phyloP scores from a whole-genome alignment of 2,329 filamentous ascomycete species.

The Pseudogymnoascus sp. region DNA sequence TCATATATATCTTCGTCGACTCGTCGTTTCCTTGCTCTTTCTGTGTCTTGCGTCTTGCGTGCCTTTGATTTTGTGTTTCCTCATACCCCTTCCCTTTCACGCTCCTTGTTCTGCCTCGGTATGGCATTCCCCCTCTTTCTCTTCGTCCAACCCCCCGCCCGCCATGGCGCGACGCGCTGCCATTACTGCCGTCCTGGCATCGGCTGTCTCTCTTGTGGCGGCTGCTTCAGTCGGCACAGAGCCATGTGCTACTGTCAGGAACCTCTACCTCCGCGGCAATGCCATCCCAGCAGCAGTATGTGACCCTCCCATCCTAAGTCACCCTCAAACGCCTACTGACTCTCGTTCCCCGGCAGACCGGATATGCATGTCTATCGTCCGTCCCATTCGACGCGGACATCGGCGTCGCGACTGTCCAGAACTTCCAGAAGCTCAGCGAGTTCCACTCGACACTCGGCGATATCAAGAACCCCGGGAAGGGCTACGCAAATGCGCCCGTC shows the following conservation, averaged over 20 bases:
- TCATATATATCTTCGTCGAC: background rate
- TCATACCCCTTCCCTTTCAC: constrained; percentile 4
- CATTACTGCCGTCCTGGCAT: background rate
- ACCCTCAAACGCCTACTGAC: background rate
- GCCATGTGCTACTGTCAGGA: background rate
- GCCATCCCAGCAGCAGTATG: background rate
- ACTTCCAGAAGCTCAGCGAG: constrained; percentile 98
- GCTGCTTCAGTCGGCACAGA: background rate
- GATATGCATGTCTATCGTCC: constrained; percentile 94
- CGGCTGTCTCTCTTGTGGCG: background rate
- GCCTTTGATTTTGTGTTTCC: background rate
- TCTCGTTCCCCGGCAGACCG: constrained; percentile 57
- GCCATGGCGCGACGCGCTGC: background rate
- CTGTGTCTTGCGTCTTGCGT: background rate
- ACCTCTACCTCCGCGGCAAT: background rate
- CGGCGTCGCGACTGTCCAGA: constrained; percentile 97
- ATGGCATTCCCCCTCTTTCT: background rate
- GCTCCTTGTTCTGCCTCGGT: background rate
- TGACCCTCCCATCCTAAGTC: background rate
- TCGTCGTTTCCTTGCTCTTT: background rate
- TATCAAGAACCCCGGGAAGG: background rate
- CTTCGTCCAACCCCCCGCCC: background rate
- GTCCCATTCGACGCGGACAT: constrained; percentile 65
- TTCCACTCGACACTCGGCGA: constrained; percentile 65
- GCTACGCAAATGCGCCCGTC: constrained; percentile 9